phyloP scores from a whole-genome alignment of 148 eudicot species.

The Cornus kousa region DNA sequence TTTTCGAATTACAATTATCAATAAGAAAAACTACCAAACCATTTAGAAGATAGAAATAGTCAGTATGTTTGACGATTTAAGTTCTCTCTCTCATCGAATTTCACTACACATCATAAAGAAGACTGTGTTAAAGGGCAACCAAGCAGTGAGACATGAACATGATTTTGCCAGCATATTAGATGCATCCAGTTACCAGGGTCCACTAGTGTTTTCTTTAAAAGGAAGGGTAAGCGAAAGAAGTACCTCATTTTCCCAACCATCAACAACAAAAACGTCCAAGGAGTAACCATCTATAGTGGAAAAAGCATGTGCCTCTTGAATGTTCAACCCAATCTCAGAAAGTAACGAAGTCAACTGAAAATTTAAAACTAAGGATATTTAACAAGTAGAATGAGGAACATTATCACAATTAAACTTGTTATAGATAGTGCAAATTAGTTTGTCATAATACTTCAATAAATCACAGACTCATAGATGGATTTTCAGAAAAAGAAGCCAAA shows the following conservation, averaged over 20 bases:
- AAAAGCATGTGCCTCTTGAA: constrained; percentile 96
- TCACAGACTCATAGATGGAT: background rate
- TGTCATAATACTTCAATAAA: background rate
- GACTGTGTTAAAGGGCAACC: too few species aligned
- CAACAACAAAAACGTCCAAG: constrained; percentile 87
- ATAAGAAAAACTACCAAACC: background rate
- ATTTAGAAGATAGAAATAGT: background rate
- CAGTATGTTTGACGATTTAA: background rate
- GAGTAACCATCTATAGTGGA: constrained; percentile 87
- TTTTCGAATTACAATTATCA: background rate
- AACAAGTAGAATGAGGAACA: background rate
- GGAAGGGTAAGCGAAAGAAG: constrained; percentile 7
- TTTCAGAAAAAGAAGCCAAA: background rate
- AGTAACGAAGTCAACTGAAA: constrained; percentile 81
- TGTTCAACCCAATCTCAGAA: constrained; percentile 81
- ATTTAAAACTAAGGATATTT: constrained; percentile 14
- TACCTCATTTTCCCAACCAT: constrained; percentile 77
- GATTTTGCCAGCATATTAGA: too few species aligned
- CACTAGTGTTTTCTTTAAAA: too few species aligned
- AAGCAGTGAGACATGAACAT: too few species aligned
- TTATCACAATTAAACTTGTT: background rate
- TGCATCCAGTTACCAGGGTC: too few species aligned
- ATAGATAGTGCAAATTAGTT: background rate
- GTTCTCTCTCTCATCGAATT: background rate
- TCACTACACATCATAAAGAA: background rate